Evolutionary conservation across 345 rosid species (phyloP), one percentile per base, ranked within the genome.

Genomic region (Mallotus nudiflorus): DNA sequence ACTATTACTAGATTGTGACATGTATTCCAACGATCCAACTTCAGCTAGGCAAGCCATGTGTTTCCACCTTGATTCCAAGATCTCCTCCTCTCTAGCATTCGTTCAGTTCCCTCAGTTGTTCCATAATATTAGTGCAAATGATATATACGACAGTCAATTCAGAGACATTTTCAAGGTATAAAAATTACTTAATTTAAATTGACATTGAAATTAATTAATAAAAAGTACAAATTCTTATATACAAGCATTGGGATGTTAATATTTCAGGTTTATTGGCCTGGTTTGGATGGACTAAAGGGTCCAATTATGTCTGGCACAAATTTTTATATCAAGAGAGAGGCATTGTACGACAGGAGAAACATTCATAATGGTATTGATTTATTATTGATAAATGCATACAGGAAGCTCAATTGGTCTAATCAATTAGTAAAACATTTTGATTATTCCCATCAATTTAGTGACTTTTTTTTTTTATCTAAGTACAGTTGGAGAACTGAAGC

Each of bases 81-180:
- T 74, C 37, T 78, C 83, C 40, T 14, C 65, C 33, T 72, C 80
- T 0, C 58, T 86, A 4, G 76, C 83, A 0, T 83, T 79, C 24
- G 84, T 83, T 16, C 82, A 74, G 20, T 83, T 83, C 67, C 84
- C 85, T 28, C 84, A 82, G n/a, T 71, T 18, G n/a, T 86, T 86
- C 31, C 48, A 66, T 27, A 74, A 72, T 29, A 45, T 82, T 24
- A 66, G 82, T 45, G 11, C 57, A 9, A 49, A 65, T 1, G 87
- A 86, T 62, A 83, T 86, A 6, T 83, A 86, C 4, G 87, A 80
- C 44, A 15, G 80, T 50, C 31, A 70, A 42, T 0, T 85, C 0
- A 72, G 87, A 49, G 5, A 10, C 0, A 0, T 0, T 31, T 85
- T 72, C 28, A 60, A 25, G 85, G 87, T 85, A n/a, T n/a, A n/a